Evolutionary conservation across 495 filamentous ascomycete species (phyloP).

Genomic region (Pyrenula massariospora): DNA sequence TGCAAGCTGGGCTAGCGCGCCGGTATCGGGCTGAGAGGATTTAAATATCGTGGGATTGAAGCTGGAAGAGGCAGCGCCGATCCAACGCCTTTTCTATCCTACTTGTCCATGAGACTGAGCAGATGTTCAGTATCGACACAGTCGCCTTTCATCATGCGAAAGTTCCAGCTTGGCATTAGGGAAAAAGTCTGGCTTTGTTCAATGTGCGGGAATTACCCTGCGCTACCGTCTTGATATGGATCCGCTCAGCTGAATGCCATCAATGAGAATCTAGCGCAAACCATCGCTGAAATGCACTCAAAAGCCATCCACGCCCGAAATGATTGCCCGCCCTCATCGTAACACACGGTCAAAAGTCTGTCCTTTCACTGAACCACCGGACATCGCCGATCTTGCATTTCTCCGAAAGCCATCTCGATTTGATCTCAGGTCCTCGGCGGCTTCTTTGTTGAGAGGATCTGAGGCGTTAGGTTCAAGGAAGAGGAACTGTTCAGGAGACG

Average conservation of each 20-base stretch:
- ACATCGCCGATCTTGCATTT: constrained; percentile 77
- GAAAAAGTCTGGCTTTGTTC: too few species aligned
- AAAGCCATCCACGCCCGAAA: neutral
- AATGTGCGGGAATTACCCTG: too few species aligned
- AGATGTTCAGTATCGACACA: too few species aligned
- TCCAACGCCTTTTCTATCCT: too few species aligned
- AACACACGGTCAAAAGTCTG: constrained; percentile 66
- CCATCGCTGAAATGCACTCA: neutral
- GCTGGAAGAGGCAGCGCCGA: too few species aligned
- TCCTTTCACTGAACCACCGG: constrained; percentile 64
- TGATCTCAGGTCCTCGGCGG: constrained; percentile 77
- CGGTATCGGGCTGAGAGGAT: neutral
- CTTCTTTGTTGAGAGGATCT: constrained; percentile 97
- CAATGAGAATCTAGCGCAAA: too few species aligned
- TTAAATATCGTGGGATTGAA: too few species aligned
- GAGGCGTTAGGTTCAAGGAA: constrained; percentile 96
- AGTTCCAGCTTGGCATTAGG: too few species aligned
- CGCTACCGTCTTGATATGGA: too few species aligned
- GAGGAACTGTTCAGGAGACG: constrained; percentile 53
- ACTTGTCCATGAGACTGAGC: too few species aligned
- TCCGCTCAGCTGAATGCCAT: too few species aligned
- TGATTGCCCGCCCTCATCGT: constrained; percentile 11
- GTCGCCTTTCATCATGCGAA: too few species aligned
- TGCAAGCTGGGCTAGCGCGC: neutral
- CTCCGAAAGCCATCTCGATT: constrained; percentile 82